A percentile compares a stretch with the other conserved stretches of the same genome.
phyloP scores from a whole-genome alignment of 2,329 filamentous ascomycete species.

The Gaeumannomyces sp. region DNA sequence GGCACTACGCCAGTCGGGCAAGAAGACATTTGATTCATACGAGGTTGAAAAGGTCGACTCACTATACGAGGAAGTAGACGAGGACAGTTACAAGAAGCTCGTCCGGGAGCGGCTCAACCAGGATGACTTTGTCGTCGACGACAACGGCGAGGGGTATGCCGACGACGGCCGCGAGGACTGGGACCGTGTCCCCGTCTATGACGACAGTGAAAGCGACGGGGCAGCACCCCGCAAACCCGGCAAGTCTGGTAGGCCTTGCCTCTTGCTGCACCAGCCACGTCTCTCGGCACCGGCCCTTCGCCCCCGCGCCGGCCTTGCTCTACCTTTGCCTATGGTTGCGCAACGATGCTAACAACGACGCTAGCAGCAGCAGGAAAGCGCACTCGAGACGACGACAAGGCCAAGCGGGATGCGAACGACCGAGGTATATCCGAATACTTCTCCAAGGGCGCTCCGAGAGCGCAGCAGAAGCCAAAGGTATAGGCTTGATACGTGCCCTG shows the following conservation, averaged over 20 bases:
- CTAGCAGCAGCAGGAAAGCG: slow-evolving; percentile 60
- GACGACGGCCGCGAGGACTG: slow-evolving; percentile 95
- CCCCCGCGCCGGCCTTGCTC: slow-evolving; percentile 6
- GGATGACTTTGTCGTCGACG: slow-evolving; percentile 97
- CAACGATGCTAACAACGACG: slow-evolving; percentile 26
- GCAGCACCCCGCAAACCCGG: slow-evolving; percentile 39
- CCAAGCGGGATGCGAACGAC: slow-evolving; percentile 80
- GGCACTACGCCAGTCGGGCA: slow-evolving; percentile 79
- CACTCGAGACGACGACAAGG: slow-evolving; percentile 79
- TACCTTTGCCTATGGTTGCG: neutral
- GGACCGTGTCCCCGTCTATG: slow-evolving; percentile 63
- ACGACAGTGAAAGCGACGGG: slow-evolving; percentile 65
- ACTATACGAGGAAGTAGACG: slow-evolving; percentile 93
- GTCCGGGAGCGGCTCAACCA: slow-evolving; percentile 82
- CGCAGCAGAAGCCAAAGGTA: slow-evolving; percentile 77
- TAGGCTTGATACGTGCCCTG: slow-evolving; percentile 11
- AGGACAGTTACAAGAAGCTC: slow-evolving; percentile 95
- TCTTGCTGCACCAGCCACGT: neutral
- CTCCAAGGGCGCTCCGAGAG: slow-evolving; percentile 62
- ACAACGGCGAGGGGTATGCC: slow-evolving; percentile 94
- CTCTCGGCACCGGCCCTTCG: neutral
- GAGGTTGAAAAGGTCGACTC: slow-evolving; percentile 76
- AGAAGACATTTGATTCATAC: slow-evolving; percentile 84
- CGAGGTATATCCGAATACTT: slow-evolving; percentile 95
- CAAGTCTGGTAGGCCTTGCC: slow-evolving; percentile 40